Conservation (phyloP, 495 filamentous ascomycete species). For the Lindgomyces ingoldianus region DNA sequence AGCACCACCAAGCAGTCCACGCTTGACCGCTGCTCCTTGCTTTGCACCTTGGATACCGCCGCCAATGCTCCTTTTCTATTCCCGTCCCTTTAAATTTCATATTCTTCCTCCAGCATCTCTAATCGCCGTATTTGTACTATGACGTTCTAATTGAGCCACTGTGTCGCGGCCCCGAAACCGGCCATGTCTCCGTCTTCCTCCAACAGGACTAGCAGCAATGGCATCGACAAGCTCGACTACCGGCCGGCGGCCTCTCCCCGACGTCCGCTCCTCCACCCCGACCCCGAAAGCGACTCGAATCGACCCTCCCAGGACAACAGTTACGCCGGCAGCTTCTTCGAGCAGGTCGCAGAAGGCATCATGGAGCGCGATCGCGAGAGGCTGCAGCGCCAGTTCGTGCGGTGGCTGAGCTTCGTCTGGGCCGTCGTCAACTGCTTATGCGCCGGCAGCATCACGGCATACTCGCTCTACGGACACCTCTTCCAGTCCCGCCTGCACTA, state of each 20-base stretch:
- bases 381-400: conserved; percentile 53
- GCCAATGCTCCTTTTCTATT: neutral
- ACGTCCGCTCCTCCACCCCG: conserved; percentile 47
- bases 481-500: conserved; percentile 83
- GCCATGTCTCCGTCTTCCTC: conserved; percentile 30
- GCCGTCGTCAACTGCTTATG: conserved; percentile 58
- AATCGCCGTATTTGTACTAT: neutral
- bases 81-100: neutral
- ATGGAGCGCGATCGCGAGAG: conserved; percentile 57
- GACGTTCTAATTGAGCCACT: neutral
- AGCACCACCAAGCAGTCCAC: conserved; percentile 24
- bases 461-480: conserved; percentile 86
- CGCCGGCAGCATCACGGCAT: conserved; percentile 53
- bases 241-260: conserved; percentile 49
- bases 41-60: neutral
- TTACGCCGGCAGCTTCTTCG: conserved; percentile 61
- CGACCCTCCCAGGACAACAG: conserved; percentile 40
- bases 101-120: neutral
- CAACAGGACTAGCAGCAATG: conserved; percentile 28
- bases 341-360: conserved; percentile 62
- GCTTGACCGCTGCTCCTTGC: conserved; percentile 1
- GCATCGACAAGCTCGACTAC: conserved; percentile 64
- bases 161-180: conserved; percentile 21
- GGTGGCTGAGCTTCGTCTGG: conserved; percentile 61
- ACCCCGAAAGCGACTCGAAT: conserved; percentile 39